Base-by-base conservation (phyloP, 1,139 yeast genomes). In the Pichia sp. region DNA sequence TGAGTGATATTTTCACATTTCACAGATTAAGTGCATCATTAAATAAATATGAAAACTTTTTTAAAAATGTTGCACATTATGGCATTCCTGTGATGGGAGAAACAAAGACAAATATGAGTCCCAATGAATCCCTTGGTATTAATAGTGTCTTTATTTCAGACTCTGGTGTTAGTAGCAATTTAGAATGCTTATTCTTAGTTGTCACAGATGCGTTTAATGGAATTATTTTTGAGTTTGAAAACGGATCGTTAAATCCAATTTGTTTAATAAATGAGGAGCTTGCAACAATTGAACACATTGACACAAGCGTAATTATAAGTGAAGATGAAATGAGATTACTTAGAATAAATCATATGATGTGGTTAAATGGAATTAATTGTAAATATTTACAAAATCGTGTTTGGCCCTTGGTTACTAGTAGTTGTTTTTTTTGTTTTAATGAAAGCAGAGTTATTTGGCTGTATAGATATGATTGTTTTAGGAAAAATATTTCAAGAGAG, bases 121-220 rank as follows among this genome's bases (percentile, higher is more conserved):
- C 39, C 12, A 41, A 35, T 42, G 51, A 50, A 18, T 18, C 36
- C 7, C 22, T 49, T 15, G 39, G 36, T 18, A 23, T 46, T n/a
- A 34, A 11, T 8, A 30, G 36, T 25, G 18, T 60, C 4, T 45
- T 51, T 3, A 57, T 63, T 58, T 61, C 66, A 3, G 51, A 59
- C 3, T 52, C 57, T 2, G 64, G 65, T 3, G 54, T 59, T 7
- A 50, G 57, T 24, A 23, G 41, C 4, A 46, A 47, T 18, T 47
- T 50, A 18, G 49, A 54, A 15, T 52, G 57, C n/a, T 35, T 58
- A 13, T 39, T 59, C 24, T 46, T 56, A 7, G 43, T 53, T 1
- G 60, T 62, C n/a, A 56, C 61, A 3, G 61, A 62, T 39, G 51
- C 56, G 2, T 43, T 53, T 40, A 59, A 56, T 47, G 59, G 58